Conservation (phyloP, 2,329 filamentous ascomycete genomes). For the Microdochium trichocladiopsis region DNA sequence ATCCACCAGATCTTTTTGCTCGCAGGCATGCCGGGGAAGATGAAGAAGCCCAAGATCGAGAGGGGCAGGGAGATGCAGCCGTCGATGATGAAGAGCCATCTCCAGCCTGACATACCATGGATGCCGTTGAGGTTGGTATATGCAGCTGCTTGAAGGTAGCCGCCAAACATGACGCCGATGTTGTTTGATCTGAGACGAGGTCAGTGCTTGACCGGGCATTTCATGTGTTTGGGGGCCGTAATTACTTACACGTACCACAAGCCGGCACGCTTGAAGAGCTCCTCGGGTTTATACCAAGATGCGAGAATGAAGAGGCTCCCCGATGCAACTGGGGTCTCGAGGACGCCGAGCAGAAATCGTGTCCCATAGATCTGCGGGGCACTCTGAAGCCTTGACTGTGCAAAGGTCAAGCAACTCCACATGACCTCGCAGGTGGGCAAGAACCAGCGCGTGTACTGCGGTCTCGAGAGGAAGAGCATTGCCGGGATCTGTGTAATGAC, state of each 20-base stretch:
- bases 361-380: conserved; percentile 15
- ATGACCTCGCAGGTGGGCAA: conserved; percentile 8
- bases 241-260: conserved; percentile 36
- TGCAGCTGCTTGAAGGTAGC: conserved; percentile 41
- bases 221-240: no score
- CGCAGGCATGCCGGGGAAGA: conserved; percentile 28
- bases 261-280: conserved; percentile 36
- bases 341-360: conserved; percentile 19
- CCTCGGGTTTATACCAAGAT: conserved; percentile 20
- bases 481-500: conserved; percentile 9
- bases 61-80: conserved; percentile 43
- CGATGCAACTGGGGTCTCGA: conserved; percentile 8
- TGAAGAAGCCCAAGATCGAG: conserved; percentile 37
- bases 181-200: conserved; percentile 22
- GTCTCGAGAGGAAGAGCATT: conserved; percentile 10
- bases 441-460: conserved; percentile 7
- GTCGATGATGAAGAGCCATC: conserved; percentile 33
- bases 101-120: conserved; percentile 7
- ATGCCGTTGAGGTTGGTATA: conserved; percentile 19
- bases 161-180: conserved; percentile 39
- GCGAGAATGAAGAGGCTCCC: conserved; percentile 16
- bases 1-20: conserved; percentile 24
- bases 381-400: conserved; percentile 8
- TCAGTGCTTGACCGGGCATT: no score
- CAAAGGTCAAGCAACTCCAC: conserved; percentile 9